A percentile compares a stretch with the other conserved stretches of the same genome.
phyloP scores from a whole-genome alignment of 1,284 basidiomycete species.

The Schizophyllum commune region DNA sequence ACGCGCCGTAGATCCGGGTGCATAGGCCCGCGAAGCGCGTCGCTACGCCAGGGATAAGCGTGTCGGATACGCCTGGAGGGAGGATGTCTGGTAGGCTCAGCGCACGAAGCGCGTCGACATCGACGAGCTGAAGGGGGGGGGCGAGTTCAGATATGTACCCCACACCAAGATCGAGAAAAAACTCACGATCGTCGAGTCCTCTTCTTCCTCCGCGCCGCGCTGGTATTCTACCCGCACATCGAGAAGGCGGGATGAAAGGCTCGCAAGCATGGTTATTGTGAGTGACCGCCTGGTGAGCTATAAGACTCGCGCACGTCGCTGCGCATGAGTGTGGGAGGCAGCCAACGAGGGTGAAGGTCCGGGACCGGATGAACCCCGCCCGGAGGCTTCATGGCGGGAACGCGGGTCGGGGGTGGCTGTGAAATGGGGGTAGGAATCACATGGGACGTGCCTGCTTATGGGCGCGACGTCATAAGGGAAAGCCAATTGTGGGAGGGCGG shows the following conservation, averaged over 20 bases:
- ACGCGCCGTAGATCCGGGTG: not conserved
- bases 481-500: not conserved
- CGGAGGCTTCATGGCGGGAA: not conserved
- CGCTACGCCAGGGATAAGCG: not conserved
- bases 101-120: not conserved
- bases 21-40: not conserved
- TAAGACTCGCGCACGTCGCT: too few species aligned
- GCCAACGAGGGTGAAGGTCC: not conserved
- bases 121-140: not conserved
- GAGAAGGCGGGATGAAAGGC: not conserved
- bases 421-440: not conserved
- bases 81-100: not conserved
- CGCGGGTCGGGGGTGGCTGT: not conserved
- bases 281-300: not conserved
- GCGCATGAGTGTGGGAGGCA: not conserved
- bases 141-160: not conserved
- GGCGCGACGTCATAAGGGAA: not conserved
- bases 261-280: not conserved
- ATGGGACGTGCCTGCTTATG: not conserved
- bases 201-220: not conserved
- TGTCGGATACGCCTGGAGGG: not conserved
- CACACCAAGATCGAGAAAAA: not conserved
- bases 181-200: not conserved
- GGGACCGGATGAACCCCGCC: not conserved
- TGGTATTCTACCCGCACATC: not conserved